phyloP scores from a whole-genome alignment of 805 yeast species.

The Candida alai region DNA sequence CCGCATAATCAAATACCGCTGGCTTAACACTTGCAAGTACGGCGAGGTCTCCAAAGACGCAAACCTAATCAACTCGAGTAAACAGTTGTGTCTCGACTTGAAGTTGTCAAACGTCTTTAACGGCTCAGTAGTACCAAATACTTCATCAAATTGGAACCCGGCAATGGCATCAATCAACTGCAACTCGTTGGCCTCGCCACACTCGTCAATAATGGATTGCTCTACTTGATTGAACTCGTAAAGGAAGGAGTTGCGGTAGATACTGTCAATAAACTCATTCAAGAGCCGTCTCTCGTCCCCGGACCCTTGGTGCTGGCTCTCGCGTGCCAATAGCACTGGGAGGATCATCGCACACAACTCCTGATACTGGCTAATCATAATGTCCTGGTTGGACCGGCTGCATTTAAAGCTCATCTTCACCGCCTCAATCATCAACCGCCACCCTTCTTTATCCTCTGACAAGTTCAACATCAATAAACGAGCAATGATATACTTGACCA shows the following conservation, averaged over 20 bases:
- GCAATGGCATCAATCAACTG: conserved; percentile 37
- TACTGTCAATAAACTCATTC: conserved; percentile 39
- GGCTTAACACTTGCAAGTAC: conserved; percentile 14
- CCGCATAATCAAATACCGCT: conserved; percentile 49
- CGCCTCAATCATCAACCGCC: conserved; percentile 41
- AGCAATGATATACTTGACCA: conserved; percentile 33
- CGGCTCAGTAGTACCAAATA: conserved; percentile 63
- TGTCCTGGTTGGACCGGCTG: conserved; percentile 28
- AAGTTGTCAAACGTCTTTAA: conserved; percentile 41
- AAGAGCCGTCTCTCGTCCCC: conserved; percentile 17
- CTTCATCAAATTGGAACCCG: conserved; percentile 41
- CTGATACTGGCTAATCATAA: conserved; percentile 44
- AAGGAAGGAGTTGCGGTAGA: conserved; percentile 59
- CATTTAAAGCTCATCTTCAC: conserved; percentile 36
- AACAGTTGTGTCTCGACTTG: conserved; percentile 51
- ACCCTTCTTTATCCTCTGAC: conserved; percentile 20
- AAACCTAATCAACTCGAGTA: conserved; percentile 48
- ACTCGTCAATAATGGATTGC: conserved; percentile 19
- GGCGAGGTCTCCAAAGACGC: conserved; percentile 13
- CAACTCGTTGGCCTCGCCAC: conserved; percentile 15
- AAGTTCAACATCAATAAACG: conserved; percentile 21
- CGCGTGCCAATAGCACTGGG: conserved; percentile 26
- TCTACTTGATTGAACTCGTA: conserved; percentile 59
- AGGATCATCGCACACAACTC: conserved; percentile 40
- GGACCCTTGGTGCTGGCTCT: too few relatives aligned